These are phyloP conservation scores for Quercus alba DNA, from an alignment of 306 rosid genomes.

Conservation along the genomic window DNA sequence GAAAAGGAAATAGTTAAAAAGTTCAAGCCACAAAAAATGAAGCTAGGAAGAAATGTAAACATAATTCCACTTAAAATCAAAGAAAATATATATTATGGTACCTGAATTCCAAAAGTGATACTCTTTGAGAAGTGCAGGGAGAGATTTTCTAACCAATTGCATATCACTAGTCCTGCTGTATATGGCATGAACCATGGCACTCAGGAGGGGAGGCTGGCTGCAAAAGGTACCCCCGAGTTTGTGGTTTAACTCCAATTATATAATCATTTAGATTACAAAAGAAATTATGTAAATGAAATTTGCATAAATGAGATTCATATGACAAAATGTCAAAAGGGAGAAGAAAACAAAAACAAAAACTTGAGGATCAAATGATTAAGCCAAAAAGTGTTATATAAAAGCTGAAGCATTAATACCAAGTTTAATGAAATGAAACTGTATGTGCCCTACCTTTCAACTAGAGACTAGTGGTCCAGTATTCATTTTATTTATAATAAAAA, in stretches of 20 bases:
- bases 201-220: slow-evolving; percentile 97
- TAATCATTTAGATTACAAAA: not conserved
- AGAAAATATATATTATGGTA: slow-evolving; percentile 19
- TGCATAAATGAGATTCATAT: not conserved
- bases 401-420: too few species aligned
- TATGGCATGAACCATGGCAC: slow-evolving; percentile 81
- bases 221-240: slow-evolving; percentile 25
- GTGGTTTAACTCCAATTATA: slow-evolving; percentile 1
- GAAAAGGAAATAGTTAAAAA: slow-evolving; percentile 9
- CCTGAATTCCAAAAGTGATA: slow-evolving; percentile 92
- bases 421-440: not conserved
- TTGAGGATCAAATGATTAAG: not conserved
- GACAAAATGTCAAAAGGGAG: not conserved
- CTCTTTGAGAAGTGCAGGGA: slow-evolving; percentile 83
- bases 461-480: not conserved
- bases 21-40: not conserved
- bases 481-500: not conserved
- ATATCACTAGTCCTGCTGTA: slow-evolving; percentile 55
- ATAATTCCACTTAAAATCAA: slow-evolving; percentile 4
- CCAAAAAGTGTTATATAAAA: not conserved
- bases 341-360: not conserved
- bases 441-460: not conserved
- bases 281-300: not conserved
- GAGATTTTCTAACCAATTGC: slow-evolving; percentile 56
- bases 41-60: slow-evolving; percentile 11